phyloP scores from a whole-genome alignment of 1,284 basidiomycete species.

The Rhodotorula sp. region DNA sequence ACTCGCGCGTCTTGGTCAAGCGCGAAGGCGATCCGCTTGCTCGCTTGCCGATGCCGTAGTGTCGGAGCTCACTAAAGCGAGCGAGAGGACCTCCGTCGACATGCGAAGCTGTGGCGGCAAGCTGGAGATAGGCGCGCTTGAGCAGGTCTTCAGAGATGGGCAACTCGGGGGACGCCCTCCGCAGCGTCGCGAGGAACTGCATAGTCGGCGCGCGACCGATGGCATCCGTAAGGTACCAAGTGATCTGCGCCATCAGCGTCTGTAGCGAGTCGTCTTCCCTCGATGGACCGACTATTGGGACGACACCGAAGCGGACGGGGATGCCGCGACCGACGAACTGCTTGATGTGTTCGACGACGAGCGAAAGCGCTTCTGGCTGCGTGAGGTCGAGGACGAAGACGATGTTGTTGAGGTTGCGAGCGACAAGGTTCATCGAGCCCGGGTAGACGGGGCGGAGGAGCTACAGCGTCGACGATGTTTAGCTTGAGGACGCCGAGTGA shows the following conservation, averaged over 20 bases:
- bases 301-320: slow-evolving; percentile 78
- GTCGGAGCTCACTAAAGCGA: slow-evolving; percentile 43
- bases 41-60: slow-evolving; percentile 42
- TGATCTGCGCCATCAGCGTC: slow-evolving; percentile 64
- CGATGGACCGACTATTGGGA: slow-evolving; percentile 60
- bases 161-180: neutral
- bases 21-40: neutral
- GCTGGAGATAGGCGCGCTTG: slow-evolving; percentile 42
- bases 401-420: slow-evolving; percentile 74
- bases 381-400: slow-evolving; percentile 76
- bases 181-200: slow-evolving; percentile 35
- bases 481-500: neutral
- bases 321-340: slow-evolving; percentile 68
- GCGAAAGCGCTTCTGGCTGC: slow-evolving; percentile 58
- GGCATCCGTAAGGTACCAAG: slow-evolving; percentile 64
- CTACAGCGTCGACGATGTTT: too few species aligned
- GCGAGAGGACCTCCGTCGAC: slow-evolving; percentile 30
- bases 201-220: slow-evolving; percentile 65
- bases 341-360: slow-evolving; percentile 63
- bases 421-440: slow-evolving; percentile 70
- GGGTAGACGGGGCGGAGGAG: slow-evolving; percentile 68
- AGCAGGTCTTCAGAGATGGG: slow-evolving; percentile 41
- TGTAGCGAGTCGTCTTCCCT: slow-evolving; percentile 56
- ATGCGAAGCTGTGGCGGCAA: slow-evolving; percentile 40
- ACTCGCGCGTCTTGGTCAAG: slow-evolving; percentile 25